Evolutionary conservation across 106 monocot species (phyloP).

Genomic region (Amphibolis antarctica): DNA sequence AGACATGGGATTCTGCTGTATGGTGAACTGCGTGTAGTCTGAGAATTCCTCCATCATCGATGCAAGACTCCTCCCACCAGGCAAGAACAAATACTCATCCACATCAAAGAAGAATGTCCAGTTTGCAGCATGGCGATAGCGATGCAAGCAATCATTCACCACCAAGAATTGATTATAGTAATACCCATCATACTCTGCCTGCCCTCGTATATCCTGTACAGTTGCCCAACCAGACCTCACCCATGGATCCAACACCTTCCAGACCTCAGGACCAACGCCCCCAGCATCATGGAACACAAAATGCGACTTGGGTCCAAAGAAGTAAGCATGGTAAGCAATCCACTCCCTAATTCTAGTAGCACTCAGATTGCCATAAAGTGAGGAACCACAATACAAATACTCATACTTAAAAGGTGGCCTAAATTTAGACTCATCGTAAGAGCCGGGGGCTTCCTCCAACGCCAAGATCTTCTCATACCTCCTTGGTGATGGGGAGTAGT

Average conservation of each 20-base stretch:
- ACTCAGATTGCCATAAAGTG: slow-evolving; percentile 61
- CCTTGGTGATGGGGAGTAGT: slow-evolving; percentile 43
- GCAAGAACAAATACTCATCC: slow-evolving; percentile 81
- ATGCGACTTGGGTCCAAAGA: slow-evolving; percentile 72
- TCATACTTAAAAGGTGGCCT: slow-evolving; percentile 60
- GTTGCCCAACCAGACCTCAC: slow-evolving; percentile 59
- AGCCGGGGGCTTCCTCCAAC: slow-evolving; percentile 51
- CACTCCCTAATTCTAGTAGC: slow-evolving; percentile 68
- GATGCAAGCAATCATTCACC: slow-evolving; percentile 85
- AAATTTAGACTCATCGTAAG: slow-evolving; percentile 50
- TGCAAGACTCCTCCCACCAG: slow-evolving; percentile 38
- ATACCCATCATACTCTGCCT: slow-evolving; percentile 72
- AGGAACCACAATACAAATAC: slow-evolving; percentile 89
- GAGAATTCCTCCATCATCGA: slow-evolving; percentile 42
- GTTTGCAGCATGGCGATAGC: slow-evolving; percentile 66
- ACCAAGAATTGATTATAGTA: slow-evolving; percentile 94
- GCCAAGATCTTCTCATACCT: slow-evolving; percentile 52
- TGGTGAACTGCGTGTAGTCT: slow-evolving; percentile 84
- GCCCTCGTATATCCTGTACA: slow-evolving; percentile 65
- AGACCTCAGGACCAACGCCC: slow-evolving; percentile 49
- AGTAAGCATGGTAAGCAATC: slow-evolving; percentile 85
- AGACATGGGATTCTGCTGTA: slow-evolving; percentile 96
- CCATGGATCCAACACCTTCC: slow-evolving; percentile 64
- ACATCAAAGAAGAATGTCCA: slow-evolving; percentile 98
- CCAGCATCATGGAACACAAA: slow-evolving; percentile 98